Conservation (phyloP, 2,329 filamentous ascomycete genomes). For the Daldinia sp. region DNA sequence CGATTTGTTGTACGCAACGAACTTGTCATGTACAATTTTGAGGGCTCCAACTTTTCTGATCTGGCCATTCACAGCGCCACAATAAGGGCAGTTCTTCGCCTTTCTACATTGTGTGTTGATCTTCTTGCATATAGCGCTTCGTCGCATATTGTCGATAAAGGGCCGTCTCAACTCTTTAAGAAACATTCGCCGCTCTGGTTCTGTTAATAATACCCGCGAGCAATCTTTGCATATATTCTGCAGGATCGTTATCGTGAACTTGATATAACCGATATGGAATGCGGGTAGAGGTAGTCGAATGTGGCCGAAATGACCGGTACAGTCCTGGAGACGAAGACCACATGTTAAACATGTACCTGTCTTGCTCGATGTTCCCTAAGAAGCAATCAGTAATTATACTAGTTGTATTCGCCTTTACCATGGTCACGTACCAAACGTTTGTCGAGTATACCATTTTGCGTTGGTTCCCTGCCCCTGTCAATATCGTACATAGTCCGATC, state of each 20-base stretch:
- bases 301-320: slow-evolving; percentile 95
- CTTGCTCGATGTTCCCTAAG: slow-evolving; percentile 78
- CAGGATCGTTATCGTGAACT: slow-evolving; percentile 89
- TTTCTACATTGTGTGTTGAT: slow-evolving; percentile 93
- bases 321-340: slow-evolving; percentile 81
- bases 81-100: slow-evolving; percentile 83
- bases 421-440: slow-evolving; percentile 70
- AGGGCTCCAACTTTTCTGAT: slow-evolving; percentile 93
- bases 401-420: slow-evolving; percentile 48
- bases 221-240: slow-evolving; percentile 98
- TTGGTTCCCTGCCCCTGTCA: slow-evolving; percentile 79
- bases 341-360: slow-evolving; percentile 84
- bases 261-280: slow-evolving; percentile 96
- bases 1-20: slow-evolving; percentile 87
- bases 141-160: slow-evolving; percentile 86
- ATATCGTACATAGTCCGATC: slow-evolving; percentile 94
- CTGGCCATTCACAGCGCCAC: slow-evolving; percentile 85
- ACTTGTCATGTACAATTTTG: slow-evolving; percentile 95
- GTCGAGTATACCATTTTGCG: slow-evolving; percentile 88
- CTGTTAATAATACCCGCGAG: slow-evolving; percentile 83
- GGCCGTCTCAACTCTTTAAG: slow-evolving; percentile 85
- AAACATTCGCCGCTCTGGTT: slow-evolving; percentile 80
- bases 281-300: slow-evolving; percentile 90
- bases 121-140: slow-evolving; percentile 85
- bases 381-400: slow-evolving; percentile 18